Base-by-base conservation (phyloP, 768 basidiomycete species). In the Cyathus striatus region DNA sequence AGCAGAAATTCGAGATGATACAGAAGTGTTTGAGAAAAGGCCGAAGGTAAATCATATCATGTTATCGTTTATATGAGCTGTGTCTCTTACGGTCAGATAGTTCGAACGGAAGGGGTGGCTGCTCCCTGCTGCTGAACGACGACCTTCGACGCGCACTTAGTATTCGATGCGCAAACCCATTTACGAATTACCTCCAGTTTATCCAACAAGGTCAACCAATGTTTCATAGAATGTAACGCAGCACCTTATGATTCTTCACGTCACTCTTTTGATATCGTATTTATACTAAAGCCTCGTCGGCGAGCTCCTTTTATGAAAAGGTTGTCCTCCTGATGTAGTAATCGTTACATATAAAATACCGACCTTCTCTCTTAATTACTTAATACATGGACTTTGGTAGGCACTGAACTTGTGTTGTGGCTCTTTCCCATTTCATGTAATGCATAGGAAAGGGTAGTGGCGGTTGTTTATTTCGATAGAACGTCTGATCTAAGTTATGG, bases 11-110 rank as follows among this genome's bases (percentile, higher is more conserved):
- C 55, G 50, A 9, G 52, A 50, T 21, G 38, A 47, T 23, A 32
- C 27, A 10, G 49, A 51, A 10, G 34, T 41, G 21, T 44, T 49
- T 22, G 68, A 65, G 46, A 74, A 72, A 46, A 63, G 69, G 24
- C 61, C 66, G n/a, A 71, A 63, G 59, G 69, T 66, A 38, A 22
- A 49, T 18, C 34, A 10, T 36, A 18, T 37, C 27, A 41, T 14
- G 5, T 24, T n/a, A 23, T 14, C 35, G 33, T 23, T 33, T 18
- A 42, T 25, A 24, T 9, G n/a, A n/a, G n/a, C n/a, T n/a, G n/a
- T n/a, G n/a, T 38, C 17, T 22, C 21, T 17, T 24, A 20, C 10
- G 24, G 3, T n/a, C 2, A 7, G n/a, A 25, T 47, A 54, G 57
- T 49, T 50, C 38, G 38, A 43, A 26, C 41, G 49, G n/a, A 52